These are phyloP conservation scores for Mycena polygramma DNA, from an alignment of 768 basidiomycete genomes.

Conservation along the genomic window DNA sequence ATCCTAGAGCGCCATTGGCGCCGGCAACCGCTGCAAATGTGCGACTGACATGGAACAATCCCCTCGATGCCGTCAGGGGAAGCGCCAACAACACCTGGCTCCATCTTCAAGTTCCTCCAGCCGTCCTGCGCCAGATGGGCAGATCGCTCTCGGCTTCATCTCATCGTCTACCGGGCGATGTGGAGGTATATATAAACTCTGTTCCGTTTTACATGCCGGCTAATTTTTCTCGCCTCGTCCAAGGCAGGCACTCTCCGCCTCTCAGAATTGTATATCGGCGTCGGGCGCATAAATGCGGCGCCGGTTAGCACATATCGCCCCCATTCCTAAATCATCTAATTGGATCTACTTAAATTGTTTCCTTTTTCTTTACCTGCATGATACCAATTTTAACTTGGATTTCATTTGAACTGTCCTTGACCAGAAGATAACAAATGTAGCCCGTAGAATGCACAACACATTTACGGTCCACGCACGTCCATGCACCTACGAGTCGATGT, in stretches of 20 bases:
- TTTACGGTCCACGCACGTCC: too few species aligned
- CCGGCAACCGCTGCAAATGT: not conserved
- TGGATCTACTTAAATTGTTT: not conserved
- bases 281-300: conserved; percentile 1
- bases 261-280: not conserved
- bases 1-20: not conserved
- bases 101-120: not conserved
- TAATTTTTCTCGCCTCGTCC: not conserved
- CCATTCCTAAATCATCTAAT: not conserved
- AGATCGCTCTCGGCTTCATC: not conserved
- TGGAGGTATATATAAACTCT: conserved; percentile 1
- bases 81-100: not conserved
- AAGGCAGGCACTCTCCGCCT: not conserved
- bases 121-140: not conserved
- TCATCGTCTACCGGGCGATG: not conserved
- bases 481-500: conserved; percentile 49
- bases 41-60: not conserved
- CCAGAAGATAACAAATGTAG: too few species aligned
- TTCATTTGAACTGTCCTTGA: too few species aligned
- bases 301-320: not conserved
- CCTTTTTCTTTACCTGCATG: not conserved
- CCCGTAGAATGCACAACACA: conserved; percentile 2
- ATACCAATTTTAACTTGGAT: too few species aligned
- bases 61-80: not conserved
- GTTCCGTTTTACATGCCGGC: not conserved